phyloP scores from a whole-genome alignment of 371 early-diverging fungal species.

The Mortierella sp. region DNA sequence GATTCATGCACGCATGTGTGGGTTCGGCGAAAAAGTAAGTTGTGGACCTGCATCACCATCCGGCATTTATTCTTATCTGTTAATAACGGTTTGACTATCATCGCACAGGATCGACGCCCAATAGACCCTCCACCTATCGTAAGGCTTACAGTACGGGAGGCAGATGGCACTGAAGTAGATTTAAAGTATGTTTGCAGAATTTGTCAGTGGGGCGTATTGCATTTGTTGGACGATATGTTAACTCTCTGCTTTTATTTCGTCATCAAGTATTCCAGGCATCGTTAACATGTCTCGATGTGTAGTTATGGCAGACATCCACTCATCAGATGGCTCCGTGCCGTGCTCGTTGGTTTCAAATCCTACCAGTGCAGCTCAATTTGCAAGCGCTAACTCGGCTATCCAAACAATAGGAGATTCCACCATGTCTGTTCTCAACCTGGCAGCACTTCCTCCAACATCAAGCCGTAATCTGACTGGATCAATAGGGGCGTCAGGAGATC shows the following conservation, averaged over 20 bases:
- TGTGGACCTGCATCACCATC: not conserved
- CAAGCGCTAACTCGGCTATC: conserved; percentile 3
- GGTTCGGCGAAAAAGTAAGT: conserved; percentile 78
- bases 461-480: conserved; percentile 80
- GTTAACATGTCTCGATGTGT: conserved; percentile 69
- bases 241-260: not conserved
- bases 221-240: not conserved
- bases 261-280: conserved; percentile 9
- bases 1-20: conserved; percentile 85
- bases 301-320: conserved; percentile 70
- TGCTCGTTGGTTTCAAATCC: conserved; percentile 66
- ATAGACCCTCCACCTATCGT: conserved; percentile 71
- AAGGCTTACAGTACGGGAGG: conserved; percentile 48
- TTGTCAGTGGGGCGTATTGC: not conserved
- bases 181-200: conserved; percentile 40
- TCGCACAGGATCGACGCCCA: conserved; percentile 67
- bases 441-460: conserved; percentile 60
- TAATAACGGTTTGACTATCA: not conserved
- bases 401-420: conserved; percentile 21
- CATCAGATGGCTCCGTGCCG: conserved; percentile 57
- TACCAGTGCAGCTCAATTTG: conserved; percentile 29
- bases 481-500: conserved; percentile 73
- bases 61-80: too few species aligned
- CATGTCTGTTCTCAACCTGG: conserved; percentile 52
- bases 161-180: conserved; percentile 46